These are phyloP conservation scores for Phytophthora cajani DNA, from an alignment of 352 stramenopile species.

Conservation along the genomic window DNA sequence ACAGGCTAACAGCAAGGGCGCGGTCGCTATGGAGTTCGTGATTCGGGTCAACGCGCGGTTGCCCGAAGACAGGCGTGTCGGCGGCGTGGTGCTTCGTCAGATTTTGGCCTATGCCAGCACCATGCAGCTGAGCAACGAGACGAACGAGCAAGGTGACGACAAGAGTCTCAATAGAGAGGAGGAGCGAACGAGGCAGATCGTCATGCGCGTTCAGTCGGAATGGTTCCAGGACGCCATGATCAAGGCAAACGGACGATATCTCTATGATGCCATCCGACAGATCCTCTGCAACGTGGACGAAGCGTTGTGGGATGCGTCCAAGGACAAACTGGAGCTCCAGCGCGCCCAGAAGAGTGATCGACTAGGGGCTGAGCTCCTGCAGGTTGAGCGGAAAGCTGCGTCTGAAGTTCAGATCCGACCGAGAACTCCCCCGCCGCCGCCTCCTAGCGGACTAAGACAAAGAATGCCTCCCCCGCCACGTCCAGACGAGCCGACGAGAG, in stretches of 20 bases:
- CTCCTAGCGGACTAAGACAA: not conserved
- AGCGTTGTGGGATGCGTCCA: slow-evolving; percentile 32
- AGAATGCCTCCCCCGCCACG: slow-evolving; percentile 16
- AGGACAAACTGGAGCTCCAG: slow-evolving; percentile 31
- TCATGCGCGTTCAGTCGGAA: slow-evolving; percentile 39
- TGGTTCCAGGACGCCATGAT: slow-evolving; percentile 51
- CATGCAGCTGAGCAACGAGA: slow-evolving; percentile 21
- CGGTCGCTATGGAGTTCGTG: slow-evolving; percentile 44
- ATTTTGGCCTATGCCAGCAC: slow-evolving; percentile 37
- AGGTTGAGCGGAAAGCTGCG: slow-evolving; percentile 13
- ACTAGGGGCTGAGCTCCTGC: slow-evolving; percentile 7
- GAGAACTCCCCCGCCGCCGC: slow-evolving; percentile 12
- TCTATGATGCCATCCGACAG: slow-evolving; percentile 44
- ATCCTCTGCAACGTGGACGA: slow-evolving; percentile 22
- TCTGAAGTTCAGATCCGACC: slow-evolving; percentile 15
- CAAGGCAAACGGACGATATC: slow-evolving; percentile 37
- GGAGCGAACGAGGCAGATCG: slow-evolving; percentile 35
- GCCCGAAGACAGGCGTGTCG: slow-evolving; percentile 34
- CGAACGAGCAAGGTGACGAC: slow-evolving; percentile 17
- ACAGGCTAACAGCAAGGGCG: slow-evolving; percentile 14
- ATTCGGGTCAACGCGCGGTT: slow-evolving; percentile 46
- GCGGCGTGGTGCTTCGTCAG: slow-evolving; percentile 38
- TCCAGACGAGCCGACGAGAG: slow-evolving; percentile 12
- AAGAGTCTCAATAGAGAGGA: slow-evolving; percentile 19
- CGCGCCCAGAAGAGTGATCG: slow-evolving; percentile 16